Conservation (phyloP, 768 basidiomycete species). For the Agaricus subrufescens region DNA sequence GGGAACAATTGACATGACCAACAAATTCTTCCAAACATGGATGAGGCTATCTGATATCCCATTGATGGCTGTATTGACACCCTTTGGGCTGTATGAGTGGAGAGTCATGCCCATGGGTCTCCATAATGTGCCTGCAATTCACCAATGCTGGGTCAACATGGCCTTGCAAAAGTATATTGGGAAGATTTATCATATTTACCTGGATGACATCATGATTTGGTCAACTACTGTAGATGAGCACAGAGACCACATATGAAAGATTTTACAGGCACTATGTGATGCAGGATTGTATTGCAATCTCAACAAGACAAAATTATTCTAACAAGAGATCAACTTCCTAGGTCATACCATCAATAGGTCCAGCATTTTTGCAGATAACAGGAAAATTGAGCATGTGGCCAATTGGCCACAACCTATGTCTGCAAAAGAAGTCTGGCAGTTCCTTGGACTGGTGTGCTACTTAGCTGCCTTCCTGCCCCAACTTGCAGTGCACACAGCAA, state of each 20-base stretch:
- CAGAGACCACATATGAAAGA: not conserved
- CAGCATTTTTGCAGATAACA: slow-evolving; percentile 17
- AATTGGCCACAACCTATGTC: slow-evolving; percentile 18
- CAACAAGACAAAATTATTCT: slow-evolving; percentile 17
- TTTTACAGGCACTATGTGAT: slow-evolving; percentile 11
- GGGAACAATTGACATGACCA: too few species aligned
- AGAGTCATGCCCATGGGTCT: too few species aligned
- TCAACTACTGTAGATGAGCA: slow-evolving; percentile 14
- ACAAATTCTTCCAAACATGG: too few species aligned
- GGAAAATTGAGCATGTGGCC: slow-evolving; percentile 18
- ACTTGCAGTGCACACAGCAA: slow-evolving; percentile 2
- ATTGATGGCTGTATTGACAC: too few species aligned
- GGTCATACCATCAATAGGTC: slow-evolving; percentile 29
- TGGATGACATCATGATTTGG: slow-evolving; percentile 23
- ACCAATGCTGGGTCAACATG: too few species aligned
- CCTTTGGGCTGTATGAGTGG: too few species aligned
- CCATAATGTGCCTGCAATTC: too few species aligned
- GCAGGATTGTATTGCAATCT: not conserved
- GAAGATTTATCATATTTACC: slow-evolving; percentile 18
- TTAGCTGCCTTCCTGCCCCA: slow-evolving; percentile 8
- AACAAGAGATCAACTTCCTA: slow-evolving; percentile 22
- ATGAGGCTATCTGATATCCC: too few species aligned
- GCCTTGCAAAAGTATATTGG: too few species aligned
- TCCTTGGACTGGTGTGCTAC: slow-evolving; percentile 13
- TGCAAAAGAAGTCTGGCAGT: slow-evolving; percentile 6